Evolutionary conservation across 2,329 filamentous ascomycete genomes (phyloP), one percentile per base, ranked within the genome.

Genomic region (Colletotrichum navitas): DNA sequence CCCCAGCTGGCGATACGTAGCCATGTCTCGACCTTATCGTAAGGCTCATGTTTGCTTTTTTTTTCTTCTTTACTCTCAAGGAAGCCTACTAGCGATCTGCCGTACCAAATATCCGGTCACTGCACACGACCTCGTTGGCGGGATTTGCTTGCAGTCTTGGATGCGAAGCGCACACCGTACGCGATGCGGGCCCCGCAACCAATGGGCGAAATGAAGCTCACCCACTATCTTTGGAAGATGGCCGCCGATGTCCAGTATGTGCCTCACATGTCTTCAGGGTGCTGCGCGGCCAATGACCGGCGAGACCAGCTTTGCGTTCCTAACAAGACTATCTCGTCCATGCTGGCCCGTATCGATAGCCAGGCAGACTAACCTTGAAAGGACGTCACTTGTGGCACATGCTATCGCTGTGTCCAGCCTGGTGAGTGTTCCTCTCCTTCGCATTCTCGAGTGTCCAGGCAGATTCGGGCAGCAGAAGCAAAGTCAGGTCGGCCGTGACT

Each of bases 21-120:
- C 24, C 5, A 21, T 59, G 59, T 64, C 59, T 71, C 47, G 65
- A 71, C 59, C 68, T 64, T 68, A 55, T 71, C 59, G 45, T 47
- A 68, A 55, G 59, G 51, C 56, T 43, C 45, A 24, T 21, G 45
- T 29, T 63, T 63, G 10, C 59, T 60, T 71, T 24, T 47, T 4
- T 24, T 5, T 24, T n/a, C n/a, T 18, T 5, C 12, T 47, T 24
- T 47, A 8, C 24, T 24, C 8, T 45, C 36, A 16, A 16, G 45
- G 36, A 36, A 59, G 54, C 24, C 18, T 32, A 45, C 36, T 55
- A 65, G 60, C 64, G 32, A 18, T 41, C 34, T 49, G 36, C 41
- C 51, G 51, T 60, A 21, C 45, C 52, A 58, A 45, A 16, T 21
- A 54, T 54, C 43, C 41, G 34, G 43, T 69, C 45, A 32, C 29